Evolutionary conservation across 768 basidiomycete species (phyloP).

Genomic region (Collybia sordida): DNA sequence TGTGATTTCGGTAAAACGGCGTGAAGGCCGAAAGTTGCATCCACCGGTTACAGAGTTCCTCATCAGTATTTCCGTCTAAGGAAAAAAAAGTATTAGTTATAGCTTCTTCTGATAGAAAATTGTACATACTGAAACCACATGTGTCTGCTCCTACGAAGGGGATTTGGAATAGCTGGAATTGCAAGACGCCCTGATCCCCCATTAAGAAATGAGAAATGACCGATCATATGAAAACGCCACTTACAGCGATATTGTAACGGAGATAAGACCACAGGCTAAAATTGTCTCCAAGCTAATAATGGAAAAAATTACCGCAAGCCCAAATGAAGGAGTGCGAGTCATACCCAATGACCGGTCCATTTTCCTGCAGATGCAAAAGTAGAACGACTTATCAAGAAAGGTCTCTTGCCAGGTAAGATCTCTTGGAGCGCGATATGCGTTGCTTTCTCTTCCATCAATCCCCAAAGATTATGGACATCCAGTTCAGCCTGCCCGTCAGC

Average conservation of each 20-base stretch:
- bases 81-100: slow-evolving; percentile 4
- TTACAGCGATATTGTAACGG: slow-evolving; percentile 53
- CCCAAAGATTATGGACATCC: slow-evolving; percentile 72
- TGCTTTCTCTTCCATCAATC: slow-evolving; percentile 67
- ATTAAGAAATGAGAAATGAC: slow-evolving; percentile 3
- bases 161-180: slow-evolving; percentile 83
- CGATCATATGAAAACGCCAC: not conserved
- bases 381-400: slow-evolving; percentile 70
- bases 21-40: slow-evolving; percentile 84
- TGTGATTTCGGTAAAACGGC: slow-evolving; percentile 85
- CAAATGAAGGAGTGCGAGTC: slow-evolving; percentile 9
- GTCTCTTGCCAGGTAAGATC: slow-evolving; percentile 57
- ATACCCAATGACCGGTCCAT: slow-evolving; percentile 74
- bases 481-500: slow-evolving; percentile 59
- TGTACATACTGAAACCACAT: slow-evolving; percentile 56
- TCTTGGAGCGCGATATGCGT: slow-evolving; percentile 59
- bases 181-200: slow-evolving; percentile 59
- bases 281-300: slow-evolving; percentile 68
- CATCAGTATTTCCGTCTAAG: slow-evolving; percentile 62
- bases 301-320: slow-evolving; percentile 1
- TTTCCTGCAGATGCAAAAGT: slow-evolving; percentile 68
- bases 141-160: slow-evolving; percentile 85
- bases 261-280: slow-evolving; percentile 75
- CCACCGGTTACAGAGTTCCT: slow-evolving; percentile 84
- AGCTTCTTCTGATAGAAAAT: slow-evolving; percentile 8